Evolutionary conservation across 78 protist species (phyloP).

Genomic region (Chrysochromulina parva): DNA sequence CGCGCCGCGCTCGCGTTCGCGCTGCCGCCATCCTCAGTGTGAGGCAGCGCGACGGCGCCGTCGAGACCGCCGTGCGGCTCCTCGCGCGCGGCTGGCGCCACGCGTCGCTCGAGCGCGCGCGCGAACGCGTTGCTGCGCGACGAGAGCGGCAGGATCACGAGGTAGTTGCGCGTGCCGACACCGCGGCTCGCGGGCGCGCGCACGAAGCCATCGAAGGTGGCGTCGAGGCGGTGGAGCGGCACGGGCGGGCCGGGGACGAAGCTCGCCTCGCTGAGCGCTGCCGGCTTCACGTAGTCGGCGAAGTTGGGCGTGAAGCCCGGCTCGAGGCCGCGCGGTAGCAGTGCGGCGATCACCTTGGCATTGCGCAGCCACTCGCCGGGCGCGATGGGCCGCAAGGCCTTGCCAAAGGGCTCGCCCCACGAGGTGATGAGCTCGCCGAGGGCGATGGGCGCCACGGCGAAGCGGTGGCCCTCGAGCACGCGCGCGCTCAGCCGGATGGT

Average conservation of each 20-base stretch:
- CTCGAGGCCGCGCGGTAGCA: background rate
- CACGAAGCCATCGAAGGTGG: background rate
- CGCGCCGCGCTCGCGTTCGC: background rate
- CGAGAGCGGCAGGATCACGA: conserved; percentile 13
- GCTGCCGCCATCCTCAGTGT: conserved; percentile 34
- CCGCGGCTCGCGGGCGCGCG: background rate
- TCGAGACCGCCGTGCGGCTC: background rate
- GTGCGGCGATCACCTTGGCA: background rate
- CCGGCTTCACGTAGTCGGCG: background rate
- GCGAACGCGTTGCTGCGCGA: background rate
- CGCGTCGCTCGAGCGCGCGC: background rate
- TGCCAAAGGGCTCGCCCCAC: conserved; percentile 33
- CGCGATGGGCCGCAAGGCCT: background rate
- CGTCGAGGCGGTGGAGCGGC: background rate
- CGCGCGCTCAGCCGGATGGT: background rate
- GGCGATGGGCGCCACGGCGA: background rate
- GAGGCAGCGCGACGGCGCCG: conserved; percentile 27
- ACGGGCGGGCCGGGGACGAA: background rate
- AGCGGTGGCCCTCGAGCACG: conserved; percentile 37
- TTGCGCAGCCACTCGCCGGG: conserved; percentile 28
- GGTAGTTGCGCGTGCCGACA: conserved; percentile 40
- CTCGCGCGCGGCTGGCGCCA: background rate
- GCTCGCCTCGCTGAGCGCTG: background rate
- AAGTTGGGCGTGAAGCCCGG: background rate
- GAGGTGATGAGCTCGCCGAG: conserved; percentile 8